Percentiles rank a stretch among this genome's conserved stretches.
phyloP scores from a whole-genome alignment of 345 rosid genomes.

The Salix arbutifolia region DNA sequence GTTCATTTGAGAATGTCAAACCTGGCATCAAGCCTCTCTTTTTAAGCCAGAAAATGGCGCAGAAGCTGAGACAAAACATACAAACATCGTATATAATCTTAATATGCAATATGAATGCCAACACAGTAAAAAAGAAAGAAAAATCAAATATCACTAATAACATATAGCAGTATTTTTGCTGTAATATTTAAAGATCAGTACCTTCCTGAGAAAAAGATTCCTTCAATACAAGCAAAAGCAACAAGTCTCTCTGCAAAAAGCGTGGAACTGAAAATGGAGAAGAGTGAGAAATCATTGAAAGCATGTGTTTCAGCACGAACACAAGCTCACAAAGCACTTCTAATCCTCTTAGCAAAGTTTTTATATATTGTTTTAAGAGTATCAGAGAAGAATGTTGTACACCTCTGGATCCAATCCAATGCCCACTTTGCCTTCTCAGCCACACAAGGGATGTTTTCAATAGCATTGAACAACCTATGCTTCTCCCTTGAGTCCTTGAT shows the following conservation, averaged over 20 bases:
- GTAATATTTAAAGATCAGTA: conserved; percentile 20
- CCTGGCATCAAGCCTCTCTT: conserved; percentile 98
- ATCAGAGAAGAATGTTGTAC: not conserved
- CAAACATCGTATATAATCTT: conserved; percentile 6
- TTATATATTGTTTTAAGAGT: not conserved
- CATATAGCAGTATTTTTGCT: not conserved
- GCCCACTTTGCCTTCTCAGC: conserved; percentile 82
- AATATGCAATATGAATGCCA: conserved; percentile 5
- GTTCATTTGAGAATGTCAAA: conserved; percentile 87
- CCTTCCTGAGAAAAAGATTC: conserved; percentile 96
- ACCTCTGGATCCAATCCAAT: conserved; percentile 79
- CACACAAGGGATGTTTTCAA: conserved; percentile 76
- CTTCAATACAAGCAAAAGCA: conserved; percentile 90
- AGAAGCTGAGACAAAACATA: conserved; percentile 54
- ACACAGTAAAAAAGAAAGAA: not conserved
- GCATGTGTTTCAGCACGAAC: not conserved
- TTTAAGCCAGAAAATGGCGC: conserved; percentile 94
- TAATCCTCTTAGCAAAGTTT: not conserved
- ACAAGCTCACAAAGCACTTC: not conserved
- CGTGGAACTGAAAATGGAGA: conserved; percentile 49
- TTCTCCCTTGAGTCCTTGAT: conserved; percentile 81
- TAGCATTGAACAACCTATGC: conserved; percentile 76
- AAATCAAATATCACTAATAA: not conserved
- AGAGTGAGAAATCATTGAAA: conserved; percentile 2
- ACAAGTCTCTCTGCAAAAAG: conserved; percentile 75